Evolutionary conservation across 1,284 basidiomycete species (phyloP), one percentile per base, ranked within the genome.

Genomic region (Neolentinus lepideus): DNA sequence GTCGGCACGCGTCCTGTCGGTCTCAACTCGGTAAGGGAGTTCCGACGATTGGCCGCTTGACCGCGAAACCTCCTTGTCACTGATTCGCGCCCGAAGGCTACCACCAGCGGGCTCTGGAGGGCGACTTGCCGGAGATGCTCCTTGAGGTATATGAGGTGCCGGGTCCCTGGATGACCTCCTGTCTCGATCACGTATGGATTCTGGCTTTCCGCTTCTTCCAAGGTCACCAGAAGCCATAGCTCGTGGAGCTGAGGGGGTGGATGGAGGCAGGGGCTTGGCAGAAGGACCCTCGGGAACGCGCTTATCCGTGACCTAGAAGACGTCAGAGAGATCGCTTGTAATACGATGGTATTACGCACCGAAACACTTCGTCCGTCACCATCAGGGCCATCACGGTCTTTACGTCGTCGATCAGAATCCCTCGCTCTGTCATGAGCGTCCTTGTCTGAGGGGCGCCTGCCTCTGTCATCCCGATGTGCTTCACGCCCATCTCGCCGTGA

Each of bases 161-260:
- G 53, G 16, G 35, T 52, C 46, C 43, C 57, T 43, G 43, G 22
- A 38, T 22, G 57, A 50, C 16, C 57, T 55, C 21, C 51, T 38
- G 35, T 66, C 65, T 12, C 67, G 60, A 22, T 79, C 76, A 14
- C 60, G 47, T 26, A 50, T n/a, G 11, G 47, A 11, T 6, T 25
- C 22, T 3, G 47, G 24, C 47, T 50, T 50, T 8, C 47, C 69
- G 71, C 27, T 69, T 63, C 43, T 69, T 59, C 33, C 76, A 22
- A 16, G 2, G 33, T 70, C 68, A 19, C 58, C 61, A 3, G 63
- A 60, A 8, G 71, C 67, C 85, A 88, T 88, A 2, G 85, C 85
- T 60, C 88, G 77, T 26, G 88, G 88, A 12, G 78, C 88, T 53
- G 84, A 86, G 26, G 87, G 87, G 2, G 83, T 81, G 46, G 71